Conservation (phyloP, 2,329 filamentous ascomycete species). For the Trichoderma aggressivum region DNA sequence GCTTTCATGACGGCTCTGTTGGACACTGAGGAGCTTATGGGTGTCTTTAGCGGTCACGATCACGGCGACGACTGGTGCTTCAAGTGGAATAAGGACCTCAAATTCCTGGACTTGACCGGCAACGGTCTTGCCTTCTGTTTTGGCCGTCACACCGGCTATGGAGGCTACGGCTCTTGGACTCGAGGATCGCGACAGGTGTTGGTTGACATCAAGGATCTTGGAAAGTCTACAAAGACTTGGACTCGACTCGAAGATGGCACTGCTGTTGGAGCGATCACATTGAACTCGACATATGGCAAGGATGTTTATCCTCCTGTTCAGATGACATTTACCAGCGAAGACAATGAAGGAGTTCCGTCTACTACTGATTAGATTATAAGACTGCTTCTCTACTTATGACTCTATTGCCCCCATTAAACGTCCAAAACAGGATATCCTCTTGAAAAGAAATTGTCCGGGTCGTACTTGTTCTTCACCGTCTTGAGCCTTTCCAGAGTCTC, state of each 20-base stretch:
- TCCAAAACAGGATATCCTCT: conserved; percentile 1
- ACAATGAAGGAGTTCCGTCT: neutral
- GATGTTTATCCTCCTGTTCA: neutral
- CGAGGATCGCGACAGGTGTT: neutral
- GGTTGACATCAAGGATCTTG: neutral
- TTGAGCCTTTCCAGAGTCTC: neutral
- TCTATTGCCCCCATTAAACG: neutral
- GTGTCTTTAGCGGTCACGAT: neutral
- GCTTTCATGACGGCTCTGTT: neutral
- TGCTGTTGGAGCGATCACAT: neutral
- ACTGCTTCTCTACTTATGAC: neutral
- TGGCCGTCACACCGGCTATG: neutral
- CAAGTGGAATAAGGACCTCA: neutral
- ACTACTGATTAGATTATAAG: neutral
- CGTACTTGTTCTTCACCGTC: conserved; percentile 1
- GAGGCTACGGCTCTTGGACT: neutral
- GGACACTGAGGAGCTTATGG: neutral
- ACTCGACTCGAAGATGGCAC: neutral
- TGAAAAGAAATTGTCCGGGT: conserved; percentile 4
- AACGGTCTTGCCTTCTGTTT: neutral
- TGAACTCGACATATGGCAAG: neutral
- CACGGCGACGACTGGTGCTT: neutral
- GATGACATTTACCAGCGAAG: neutral
- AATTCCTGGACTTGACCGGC: neutral
- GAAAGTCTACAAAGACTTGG: neutral